Conservation (phyloP, 169 alveolate genomes). For the Perkinsus chesapeaki region DNA sequence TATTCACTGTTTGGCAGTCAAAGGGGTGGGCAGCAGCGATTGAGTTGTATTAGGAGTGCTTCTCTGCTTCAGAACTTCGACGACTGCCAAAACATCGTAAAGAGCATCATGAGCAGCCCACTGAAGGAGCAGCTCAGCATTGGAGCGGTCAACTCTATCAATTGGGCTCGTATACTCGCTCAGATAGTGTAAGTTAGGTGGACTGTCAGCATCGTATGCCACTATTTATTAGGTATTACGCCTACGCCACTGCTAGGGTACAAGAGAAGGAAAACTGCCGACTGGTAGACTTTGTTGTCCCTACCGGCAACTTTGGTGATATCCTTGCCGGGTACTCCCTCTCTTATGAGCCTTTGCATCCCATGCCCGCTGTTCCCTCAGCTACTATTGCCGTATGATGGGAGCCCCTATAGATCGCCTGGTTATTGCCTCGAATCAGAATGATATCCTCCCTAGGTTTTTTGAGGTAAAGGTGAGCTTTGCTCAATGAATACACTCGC, state of each 20-base stretch:
- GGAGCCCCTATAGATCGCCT: slow-evolving; percentile 27
- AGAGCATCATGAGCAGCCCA: slow-evolving; percentile 3
- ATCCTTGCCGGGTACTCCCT: slow-evolving; percentile 10
- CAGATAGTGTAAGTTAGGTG: slow-evolving; percentile 25
- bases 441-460: slow-evolving; percentile 18
- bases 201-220: neutral
- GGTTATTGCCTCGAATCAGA: slow-evolving; percentile 19
- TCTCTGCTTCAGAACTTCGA: slow-evolving; percentile 19
- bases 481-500: neutral
- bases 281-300: slow-evolving; percentile 16
- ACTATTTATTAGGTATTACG: neutral
- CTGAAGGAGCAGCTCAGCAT: neutral
- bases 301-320: slow-evolving; percentile 36
- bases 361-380: neutral
- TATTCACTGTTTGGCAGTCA: slow-evolving; percentile 14
- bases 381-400: slow-evolving; percentile 19
- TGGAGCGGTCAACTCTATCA: slow-evolving; percentile 33
- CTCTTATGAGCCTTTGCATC: neutral
- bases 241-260: neutral
- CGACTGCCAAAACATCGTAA: slow-evolving; percentile 35
- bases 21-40: slow-evolving; percentile 9
- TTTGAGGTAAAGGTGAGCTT: neutral
- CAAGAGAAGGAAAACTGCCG: neutral
- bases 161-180: slow-evolving; percentile 24
- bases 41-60: neutral